These are phyloP conservation scores for Erodium moschatum DNA, from an alignment of 441 rosid species.

Conservation along the genomic window DNA sequence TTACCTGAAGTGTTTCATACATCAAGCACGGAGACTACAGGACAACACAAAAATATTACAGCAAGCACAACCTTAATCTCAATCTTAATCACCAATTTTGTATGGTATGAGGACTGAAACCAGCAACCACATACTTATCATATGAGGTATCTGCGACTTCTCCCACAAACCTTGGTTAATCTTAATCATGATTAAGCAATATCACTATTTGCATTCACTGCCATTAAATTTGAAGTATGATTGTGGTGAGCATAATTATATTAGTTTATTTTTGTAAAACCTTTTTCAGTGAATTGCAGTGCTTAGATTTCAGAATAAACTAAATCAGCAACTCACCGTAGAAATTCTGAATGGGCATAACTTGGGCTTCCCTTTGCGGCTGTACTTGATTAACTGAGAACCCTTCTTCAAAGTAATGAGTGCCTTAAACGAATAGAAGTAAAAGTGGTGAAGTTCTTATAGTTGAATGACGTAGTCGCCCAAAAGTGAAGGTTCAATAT, in stretches of 20 bases:
- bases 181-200: no score
- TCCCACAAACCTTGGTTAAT: no score
- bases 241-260: no score
- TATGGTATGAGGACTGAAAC: not conserved
- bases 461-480: no score
- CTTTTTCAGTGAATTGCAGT: not conserved
- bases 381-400: conserved; percentile 74
- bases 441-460: conserved; percentile 1
- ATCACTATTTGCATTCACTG: no score
- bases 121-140: not conserved
- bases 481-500: not conserved
- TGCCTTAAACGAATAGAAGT: conserved; percentile 42
- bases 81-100: no score
- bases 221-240: no score
- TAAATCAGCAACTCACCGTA: conserved; percentile 39
- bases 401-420: conserved; percentile 71
- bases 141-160: no score
- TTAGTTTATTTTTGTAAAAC: no score
- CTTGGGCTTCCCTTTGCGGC: conserved; percentile 87
- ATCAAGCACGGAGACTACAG: no score
- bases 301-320: not conserved
- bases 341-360: conserved; percentile 86
- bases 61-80: no score
- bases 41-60: no score
- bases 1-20: not conserved